Percentiles rank a stretch among this genome's conserved stretches.
These are phyloP conservation scores for Nyssa sinensis DNA, from an alignment of 148 eudicot genomes.

Conservation along the genomic window DNA sequence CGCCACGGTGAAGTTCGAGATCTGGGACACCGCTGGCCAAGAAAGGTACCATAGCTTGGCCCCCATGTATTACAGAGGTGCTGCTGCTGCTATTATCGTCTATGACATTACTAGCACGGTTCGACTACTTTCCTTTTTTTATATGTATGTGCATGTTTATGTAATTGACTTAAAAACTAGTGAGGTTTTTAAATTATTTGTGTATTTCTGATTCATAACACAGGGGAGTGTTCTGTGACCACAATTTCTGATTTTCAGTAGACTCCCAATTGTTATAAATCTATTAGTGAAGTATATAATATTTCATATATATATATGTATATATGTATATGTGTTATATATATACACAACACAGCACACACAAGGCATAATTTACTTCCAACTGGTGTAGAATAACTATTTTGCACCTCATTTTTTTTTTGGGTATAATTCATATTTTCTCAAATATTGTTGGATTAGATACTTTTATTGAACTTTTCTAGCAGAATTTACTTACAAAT, in stretches of 20 bases:
- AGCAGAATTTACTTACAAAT: too few relatives aligned
- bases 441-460: too few relatives aligned
- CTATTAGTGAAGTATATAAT: too few relatives aligned
- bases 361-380: too few relatives aligned
- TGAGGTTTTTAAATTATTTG: neutral
- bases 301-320: neutral
- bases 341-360: too few relatives aligned
- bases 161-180: neutral
- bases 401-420: too few relatives aligned
- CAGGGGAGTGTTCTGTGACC: neutral
- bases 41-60: conserved; percentile 99
- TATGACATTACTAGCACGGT: conserved; percentile 85
- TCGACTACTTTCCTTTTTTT: neutral
- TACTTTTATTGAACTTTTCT: too few relatives aligned
- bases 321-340: neutral
- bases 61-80: conserved; percentile 98
- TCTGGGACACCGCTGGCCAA: conserved; percentile 98
- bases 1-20: conserved; percentile 90
- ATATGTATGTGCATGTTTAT: neutral
- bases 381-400: too few relatives aligned
- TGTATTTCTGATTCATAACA: neutral
- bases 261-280: too few relatives aligned
- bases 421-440: too few relatives aligned
- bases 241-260: neutral
- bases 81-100: conserved; percentile 96